Evolutionary conservation across 768 basidiomycete genomes (phyloP).

Genomic region (Leccinum rimulosum): DNA sequence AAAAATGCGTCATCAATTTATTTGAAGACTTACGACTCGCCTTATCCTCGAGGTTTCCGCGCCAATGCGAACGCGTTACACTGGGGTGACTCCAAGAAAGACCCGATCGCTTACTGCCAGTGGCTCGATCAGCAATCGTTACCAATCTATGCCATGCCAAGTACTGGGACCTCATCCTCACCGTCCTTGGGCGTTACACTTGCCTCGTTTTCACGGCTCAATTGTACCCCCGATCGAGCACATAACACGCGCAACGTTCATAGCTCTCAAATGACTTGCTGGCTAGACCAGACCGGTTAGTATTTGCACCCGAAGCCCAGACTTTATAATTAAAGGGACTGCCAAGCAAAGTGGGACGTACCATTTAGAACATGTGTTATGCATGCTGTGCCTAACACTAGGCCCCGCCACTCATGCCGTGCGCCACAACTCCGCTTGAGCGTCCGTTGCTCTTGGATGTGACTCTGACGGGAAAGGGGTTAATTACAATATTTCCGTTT

Average conservation of each 20-base stretch:
- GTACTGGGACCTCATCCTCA: neutral
- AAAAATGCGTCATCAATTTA: neutral
- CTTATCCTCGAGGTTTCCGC: slow-evolving; percentile 14
- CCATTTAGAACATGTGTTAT: neutral
- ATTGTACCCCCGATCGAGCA: neutral
- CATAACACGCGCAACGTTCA: neutral
- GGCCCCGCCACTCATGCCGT: neutral
- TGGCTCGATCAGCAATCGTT: neutral
- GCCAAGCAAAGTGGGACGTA: slow-evolving; percentile 9
- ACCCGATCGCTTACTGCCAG: slow-evolving; percentile 12
- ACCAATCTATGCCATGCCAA: neutral
- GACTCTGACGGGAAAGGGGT: neutral
- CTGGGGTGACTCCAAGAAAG: neutral
- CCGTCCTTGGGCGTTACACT: neutral
- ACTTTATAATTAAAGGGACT: neutral
- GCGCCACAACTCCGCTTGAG: neutral
- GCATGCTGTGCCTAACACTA: slow-evolving; percentile 2
- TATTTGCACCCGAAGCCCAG: neutral
- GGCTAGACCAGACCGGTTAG: neutral
- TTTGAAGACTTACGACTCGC: slow-evolving; percentile 11
- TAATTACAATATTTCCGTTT: neutral
- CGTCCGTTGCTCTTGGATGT: slow-evolving; percentile 1
- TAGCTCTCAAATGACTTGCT: neutral
- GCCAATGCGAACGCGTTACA: neutral
- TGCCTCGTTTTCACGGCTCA: neutral